Evolutionary conservation across 495 filamentous ascomycete genomes (phyloP).

Genomic region (Achaetomiella virescens): DNA sequence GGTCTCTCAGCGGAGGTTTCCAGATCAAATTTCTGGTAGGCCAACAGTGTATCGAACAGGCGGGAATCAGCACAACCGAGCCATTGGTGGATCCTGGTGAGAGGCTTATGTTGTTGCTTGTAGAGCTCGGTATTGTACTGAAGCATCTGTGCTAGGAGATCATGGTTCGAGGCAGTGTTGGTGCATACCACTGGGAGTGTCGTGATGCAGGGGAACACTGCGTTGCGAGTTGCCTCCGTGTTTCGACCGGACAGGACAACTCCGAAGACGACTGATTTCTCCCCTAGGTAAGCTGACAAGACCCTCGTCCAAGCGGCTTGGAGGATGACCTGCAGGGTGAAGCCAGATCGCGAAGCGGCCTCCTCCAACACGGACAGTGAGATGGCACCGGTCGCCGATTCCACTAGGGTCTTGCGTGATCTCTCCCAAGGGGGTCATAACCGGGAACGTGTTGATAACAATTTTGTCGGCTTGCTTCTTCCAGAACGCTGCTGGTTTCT

Average conservation of each 20-base stretch:
- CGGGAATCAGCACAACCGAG: constrained; percentile 49
- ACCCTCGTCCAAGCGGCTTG: constrained; percentile 71
- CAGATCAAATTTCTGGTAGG: constrained; percentile 57
- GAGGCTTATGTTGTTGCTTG: constrained; percentile 62
- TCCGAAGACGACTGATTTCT: constrained; percentile 61
- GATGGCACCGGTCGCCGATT: constrained; percentile 35
- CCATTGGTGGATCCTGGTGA: constrained; percentile 62
- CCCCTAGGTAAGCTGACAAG: constrained; percentile 65
- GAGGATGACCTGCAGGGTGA: constrained; percentile 63
- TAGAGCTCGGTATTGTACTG: constrained; percentile 53
- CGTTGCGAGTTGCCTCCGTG: constrained; percentile 44
- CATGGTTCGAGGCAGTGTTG: constrained; percentile 44
- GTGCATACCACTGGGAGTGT: constrained; percentile 60
- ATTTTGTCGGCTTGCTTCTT: constrained; percentile 43
- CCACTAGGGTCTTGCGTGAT: constrained; percentile 30
- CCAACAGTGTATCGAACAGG: constrained; percentile 74
- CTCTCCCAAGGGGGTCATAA: constrained; percentile 54
- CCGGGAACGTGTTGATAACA: constrained; percentile 58
- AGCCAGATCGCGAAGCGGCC: constrained; percentile 44
- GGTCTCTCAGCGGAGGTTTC: neutral
- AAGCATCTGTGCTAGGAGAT: constrained; percentile 54
- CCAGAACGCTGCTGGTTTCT: constrained; percentile 55
- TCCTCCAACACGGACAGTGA: constrained; percentile 43
- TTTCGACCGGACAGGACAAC: constrained; percentile 67
- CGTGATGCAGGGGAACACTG: constrained; percentile 65